Evolutionary conservation across 1,139 yeast genomes (phyloP).

Genomic region (Yamadazyma blattariae): DNA sequence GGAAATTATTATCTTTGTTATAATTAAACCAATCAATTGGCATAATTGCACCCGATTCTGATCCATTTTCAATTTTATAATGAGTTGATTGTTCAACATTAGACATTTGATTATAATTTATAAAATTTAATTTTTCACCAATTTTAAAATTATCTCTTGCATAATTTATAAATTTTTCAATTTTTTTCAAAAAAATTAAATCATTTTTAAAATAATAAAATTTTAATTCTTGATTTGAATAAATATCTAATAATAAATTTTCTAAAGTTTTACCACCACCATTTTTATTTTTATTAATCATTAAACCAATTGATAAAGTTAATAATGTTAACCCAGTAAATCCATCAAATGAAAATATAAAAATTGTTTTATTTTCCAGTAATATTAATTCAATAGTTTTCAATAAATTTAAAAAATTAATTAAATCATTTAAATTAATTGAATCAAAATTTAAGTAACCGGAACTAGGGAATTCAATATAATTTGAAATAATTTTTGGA

Average conservation of each 20-base stretch:
- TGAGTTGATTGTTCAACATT: neutral
- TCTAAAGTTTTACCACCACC: constrained; percentile 27
- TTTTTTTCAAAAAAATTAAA: constrained; percentile 27
- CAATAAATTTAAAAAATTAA: constrained; percentile 30
- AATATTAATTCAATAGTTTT: constrained; percentile 26
- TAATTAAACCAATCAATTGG: constrained; percentile 38
- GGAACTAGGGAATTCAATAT: constrained; percentile 36
- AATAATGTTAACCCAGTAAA: constrained; percentile 39
- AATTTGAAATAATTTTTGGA: constrained; percentile 23
- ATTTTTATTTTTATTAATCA: constrained; percentile 15
- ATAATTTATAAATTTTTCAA: constrained; percentile 27
- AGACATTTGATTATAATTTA: constrained; percentile 11
- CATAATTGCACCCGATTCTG: too few species aligned
- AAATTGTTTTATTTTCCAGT: constrained; percentile 21
- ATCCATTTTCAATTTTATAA: constrained; percentile 1
- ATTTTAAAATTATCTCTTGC: neutral
- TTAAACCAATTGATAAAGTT: constrained; percentile 23
- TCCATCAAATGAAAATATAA: constrained; percentile 39
- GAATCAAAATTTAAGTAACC: constrained; percentile 23
- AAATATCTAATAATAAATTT: constrained; percentile 19
- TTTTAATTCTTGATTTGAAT: constrained; percentile 17
- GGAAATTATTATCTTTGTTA: constrained; percentile 35
- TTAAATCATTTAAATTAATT: constrained; percentile 24
- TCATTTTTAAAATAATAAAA: constrained; percentile 34
- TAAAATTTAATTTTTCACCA: constrained; percentile 9